Evolutionary conservation across 805 yeast genomes (phyloP).

Genomic region (Ogataea allantospora): DNA sequence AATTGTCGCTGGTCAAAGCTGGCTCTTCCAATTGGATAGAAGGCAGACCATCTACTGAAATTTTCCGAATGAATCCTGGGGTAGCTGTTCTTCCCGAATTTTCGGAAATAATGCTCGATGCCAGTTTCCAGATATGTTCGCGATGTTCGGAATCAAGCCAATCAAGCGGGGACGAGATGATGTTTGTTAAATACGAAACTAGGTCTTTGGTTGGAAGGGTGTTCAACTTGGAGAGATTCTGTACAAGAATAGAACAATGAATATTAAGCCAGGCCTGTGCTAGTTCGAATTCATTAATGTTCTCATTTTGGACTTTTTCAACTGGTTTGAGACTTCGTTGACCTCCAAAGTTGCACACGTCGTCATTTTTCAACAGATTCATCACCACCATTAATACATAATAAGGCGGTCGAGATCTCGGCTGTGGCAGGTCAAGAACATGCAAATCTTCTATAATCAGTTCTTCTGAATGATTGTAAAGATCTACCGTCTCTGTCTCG

Average conservation of each 20-base stretch:
- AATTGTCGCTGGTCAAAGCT: slow-evolving; percentile 76
- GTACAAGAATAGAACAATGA: slow-evolving; percentile 36
- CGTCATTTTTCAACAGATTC: slow-evolving; percentile 46
- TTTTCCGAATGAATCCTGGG: slow-evolving; percentile 64
- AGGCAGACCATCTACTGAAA: slow-evolving; percentile 40
- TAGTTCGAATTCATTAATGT: slow-evolving; percentile 20
- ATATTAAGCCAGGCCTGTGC: slow-evolving; percentile 46
- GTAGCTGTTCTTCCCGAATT: slow-evolving; percentile 83
- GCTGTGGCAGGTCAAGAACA: slow-evolving; percentile 56
- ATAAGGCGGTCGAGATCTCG: slow-evolving; percentile 46
- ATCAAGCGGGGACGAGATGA: slow-evolving; percentile 46
- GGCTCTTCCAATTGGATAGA: slow-evolving; percentile 66
- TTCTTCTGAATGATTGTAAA: slow-evolving; percentile 21
- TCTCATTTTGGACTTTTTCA: slow-evolving; percentile 34
- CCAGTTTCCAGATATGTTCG: slow-evolving; percentile 47
- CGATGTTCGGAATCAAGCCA: slow-evolving; percentile 42
- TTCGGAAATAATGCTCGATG: slow-evolving; percentile 70
- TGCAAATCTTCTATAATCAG: slow-evolving; percentile 34
- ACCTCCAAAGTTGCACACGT: slow-evolving; percentile 49
- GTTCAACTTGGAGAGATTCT: slow-evolving; percentile 9
- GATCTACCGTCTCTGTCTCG: slow-evolving; percentile 18
- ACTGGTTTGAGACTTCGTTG: slow-evolving; percentile 12
- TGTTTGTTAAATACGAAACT: slow-evolving; percentile 47
- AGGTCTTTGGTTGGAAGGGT: slow-evolving; percentile 29
- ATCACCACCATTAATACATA: slow-evolving; percentile 45